Base-by-base conservation (phyloP, 2,329 filamentous ascomycete genomes). In the Diplodia corticola region DNA sequence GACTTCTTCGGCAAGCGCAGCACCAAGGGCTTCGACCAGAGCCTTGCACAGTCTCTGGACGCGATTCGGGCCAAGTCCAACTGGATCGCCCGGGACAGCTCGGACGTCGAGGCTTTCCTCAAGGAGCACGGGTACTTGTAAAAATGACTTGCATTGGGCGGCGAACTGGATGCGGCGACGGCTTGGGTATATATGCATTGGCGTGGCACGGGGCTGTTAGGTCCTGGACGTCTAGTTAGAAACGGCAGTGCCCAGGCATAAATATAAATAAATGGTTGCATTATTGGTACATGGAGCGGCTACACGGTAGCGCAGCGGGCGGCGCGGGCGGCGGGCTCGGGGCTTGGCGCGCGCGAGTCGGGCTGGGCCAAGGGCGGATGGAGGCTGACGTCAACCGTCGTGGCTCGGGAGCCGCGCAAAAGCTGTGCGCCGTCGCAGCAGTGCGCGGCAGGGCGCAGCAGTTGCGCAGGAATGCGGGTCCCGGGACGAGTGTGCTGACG, bases 11-110 rank as follows among this genome's bases (percentile, higher is more conserved):
- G 83, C 37, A 82, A 85, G 69, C 92, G 91, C 82, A 92, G 91
- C 76, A 96, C 90, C 68, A 96, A 91, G 82, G 88, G 92, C 50
- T 98, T 92, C 74, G 92, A 96, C 74, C 89, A 93, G 76, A 89
- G 91, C 57, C 82, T 98, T 67, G 92, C 92, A n/a, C 94, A 98
- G 83, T 94, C 90, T 77, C 85, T 90, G 71, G 94, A 98, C 77
- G 85, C 89, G 4, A 90, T 97, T 73, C 86, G 87, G 68, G 93
- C 93, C 65, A 98, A 97, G 86, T 85, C 89, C 72, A 86, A 88
- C 67, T 96, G 92, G 92, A 76, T 96, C 65, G 80, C 87, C 77
- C 86, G 92, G 67, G 93, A 97, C 78, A 83, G 84, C 50, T 84
- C 86, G 30, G 92, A 96, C 78, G 91, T 97, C n/a, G 84, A 86